Conservation (phyloP, 306 rosid genomes). For the Oxytropis ochrocephala region DNA sequence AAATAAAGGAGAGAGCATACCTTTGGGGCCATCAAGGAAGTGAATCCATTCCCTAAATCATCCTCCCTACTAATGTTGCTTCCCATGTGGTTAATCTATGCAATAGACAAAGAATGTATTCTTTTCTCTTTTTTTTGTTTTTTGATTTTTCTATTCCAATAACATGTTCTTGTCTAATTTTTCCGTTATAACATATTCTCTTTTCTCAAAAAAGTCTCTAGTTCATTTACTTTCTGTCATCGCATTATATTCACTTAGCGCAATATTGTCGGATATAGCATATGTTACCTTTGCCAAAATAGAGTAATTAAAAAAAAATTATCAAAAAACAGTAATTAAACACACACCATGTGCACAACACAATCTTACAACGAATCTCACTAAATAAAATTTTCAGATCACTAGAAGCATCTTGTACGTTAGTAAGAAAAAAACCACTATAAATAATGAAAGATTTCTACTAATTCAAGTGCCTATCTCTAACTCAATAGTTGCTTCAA, state of each 20-base stretch:
- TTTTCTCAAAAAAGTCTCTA: not conserved
- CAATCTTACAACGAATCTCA: too few relatives aligned
- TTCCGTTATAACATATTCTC: not conserved
- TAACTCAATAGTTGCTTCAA: slow-evolving; percentile 1
- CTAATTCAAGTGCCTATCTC: not conserved
- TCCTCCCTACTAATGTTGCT: too few relatives aligned
- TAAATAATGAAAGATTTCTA: slow-evolving; percentile 18
- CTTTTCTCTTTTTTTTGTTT: slow-evolving; percentile 4
- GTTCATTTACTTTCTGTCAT: not conserved
- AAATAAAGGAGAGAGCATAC: too few relatives aligned
- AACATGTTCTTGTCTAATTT: not conserved
- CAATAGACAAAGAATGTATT: not conserved
- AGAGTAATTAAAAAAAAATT: not conserved
- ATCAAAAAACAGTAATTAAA: not conserved
- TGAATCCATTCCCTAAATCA: too few relatives aligned
- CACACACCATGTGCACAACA: not conserved
- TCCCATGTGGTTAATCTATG: not conserved
- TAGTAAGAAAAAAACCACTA: slow-evolving; percentile 9
- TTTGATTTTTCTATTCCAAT: not conserved
- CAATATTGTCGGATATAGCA: not conserved
- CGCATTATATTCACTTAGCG: not conserved
- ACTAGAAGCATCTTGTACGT: not conserved
- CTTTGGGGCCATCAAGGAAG: too few relatives aligned
- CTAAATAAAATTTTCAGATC: not conserved
- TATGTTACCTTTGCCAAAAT: not conserved